These are phyloP conservation scores for Boletellus sp. DNA, from an alignment of 768 basidiomycete species.

Conservation along the genomic window DNA sequence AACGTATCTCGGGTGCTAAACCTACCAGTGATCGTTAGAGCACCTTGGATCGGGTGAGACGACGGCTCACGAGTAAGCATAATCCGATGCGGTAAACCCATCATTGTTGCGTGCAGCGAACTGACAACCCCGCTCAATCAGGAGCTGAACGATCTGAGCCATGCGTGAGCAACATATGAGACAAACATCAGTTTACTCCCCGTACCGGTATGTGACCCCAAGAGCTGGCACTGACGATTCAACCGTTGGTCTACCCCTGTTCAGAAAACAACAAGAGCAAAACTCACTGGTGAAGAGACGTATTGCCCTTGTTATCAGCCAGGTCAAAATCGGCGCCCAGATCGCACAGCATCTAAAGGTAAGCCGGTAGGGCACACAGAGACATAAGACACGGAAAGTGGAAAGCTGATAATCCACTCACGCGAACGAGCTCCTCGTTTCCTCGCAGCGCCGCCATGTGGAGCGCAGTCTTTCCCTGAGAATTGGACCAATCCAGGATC, in stretches of 20 bases:
- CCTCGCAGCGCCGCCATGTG: constrained; percentile 87
- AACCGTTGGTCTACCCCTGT: constrained; percentile 6
- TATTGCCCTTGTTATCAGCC: constrained; percentile 88
- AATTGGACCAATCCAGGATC: constrained; percentile 90
- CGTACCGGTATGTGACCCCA: constrained; percentile 82
- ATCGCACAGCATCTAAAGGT: constrained; percentile 80
- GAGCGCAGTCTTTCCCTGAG: constrained; percentile 84
- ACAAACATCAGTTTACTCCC: constrained; percentile 9
- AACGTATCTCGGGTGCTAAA: constrained; percentile 72
- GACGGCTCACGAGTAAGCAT: constrained; percentile 56
- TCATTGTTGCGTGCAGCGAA: constrained; percentile 82
- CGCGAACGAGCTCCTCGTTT: constrained; percentile 84
- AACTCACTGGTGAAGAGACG: constrained; percentile 87
- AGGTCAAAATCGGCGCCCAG: constrained; percentile 87
- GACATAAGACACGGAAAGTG: constrained; percentile 7
- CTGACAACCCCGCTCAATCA: constrained; percentile 88
- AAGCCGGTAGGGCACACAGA: constrained; percentile 1
- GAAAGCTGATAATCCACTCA: constrained; percentile 37
- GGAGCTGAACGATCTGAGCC: constrained; percentile 68
- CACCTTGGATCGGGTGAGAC: neutral
- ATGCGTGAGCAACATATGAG: constrained; percentile 9
- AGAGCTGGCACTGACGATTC: constrained; percentile 64
- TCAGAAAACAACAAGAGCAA: neutral
- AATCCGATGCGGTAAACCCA: constrained; percentile 89
- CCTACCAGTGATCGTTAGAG: constrained; percentile 34